Conservation (phyloP, 495 filamentous ascomycete species). For the Lepidopterella palustris region DNA sequence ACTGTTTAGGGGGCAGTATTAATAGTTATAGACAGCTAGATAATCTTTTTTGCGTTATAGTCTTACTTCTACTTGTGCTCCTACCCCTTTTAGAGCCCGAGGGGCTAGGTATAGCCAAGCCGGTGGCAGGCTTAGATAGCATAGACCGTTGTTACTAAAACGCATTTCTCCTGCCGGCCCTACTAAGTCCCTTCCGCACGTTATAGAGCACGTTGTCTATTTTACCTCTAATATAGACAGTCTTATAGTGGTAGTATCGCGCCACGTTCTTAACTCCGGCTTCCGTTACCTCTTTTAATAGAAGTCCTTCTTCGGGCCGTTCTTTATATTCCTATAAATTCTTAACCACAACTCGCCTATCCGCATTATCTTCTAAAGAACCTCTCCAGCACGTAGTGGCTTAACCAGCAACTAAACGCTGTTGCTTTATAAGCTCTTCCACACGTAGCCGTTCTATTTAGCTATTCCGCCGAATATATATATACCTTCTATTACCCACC, state of each 20-base stretch:
- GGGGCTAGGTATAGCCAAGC: no score
- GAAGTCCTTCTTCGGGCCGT: conserved; percentile 22
- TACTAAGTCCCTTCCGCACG: conserved; percentile 29
- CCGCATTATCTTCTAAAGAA: not conserved
- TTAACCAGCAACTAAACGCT: conserved; percentile 18
- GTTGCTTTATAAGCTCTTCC: conserved; percentile 13
- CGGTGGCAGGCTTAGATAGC: no score
- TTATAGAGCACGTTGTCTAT: conserved; percentile 31
- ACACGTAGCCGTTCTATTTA: conserved; percentile 7
- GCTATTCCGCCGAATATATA: conserved; percentile 14
- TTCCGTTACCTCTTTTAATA: conserved; percentile 31
- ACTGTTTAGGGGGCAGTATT: conserved; percentile 19
- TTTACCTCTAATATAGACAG: conserved; percentile 24
- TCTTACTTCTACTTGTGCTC: not conserved
- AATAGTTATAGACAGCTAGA: not conserved
- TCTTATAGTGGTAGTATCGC: conserved; percentile 37
- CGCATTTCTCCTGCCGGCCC: conserved; percentile 15
- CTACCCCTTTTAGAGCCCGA: no score
- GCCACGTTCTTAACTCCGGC: conserved; percentile 33
- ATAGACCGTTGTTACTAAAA: not conserved
- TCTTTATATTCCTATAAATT: conserved; percentile 26
- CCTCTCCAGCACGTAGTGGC: conserved; percentile 19
- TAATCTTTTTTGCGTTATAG: conserved; percentile 7
- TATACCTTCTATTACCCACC: conserved; percentile 9
- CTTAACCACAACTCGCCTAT: conserved; percentile 23